A percentile compares a stretch with the other conserved stretches of the same genome.
Conservation (phyloP, 2,329 filamentous ascomycete genomes). For the Paramyrothecium roridum region DNA sequence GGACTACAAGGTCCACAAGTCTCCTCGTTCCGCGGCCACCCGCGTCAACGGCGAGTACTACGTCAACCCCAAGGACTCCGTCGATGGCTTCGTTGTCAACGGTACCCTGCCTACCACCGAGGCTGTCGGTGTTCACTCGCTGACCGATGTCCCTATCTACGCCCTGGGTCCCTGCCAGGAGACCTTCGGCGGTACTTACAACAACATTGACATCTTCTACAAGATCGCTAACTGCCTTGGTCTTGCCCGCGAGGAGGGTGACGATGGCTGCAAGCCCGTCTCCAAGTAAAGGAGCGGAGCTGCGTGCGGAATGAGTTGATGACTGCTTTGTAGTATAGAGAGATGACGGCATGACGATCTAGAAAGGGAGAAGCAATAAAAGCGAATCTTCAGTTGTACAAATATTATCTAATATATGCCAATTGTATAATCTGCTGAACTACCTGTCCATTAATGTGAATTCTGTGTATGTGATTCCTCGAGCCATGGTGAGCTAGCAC, state of each 20-base stretch:
- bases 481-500: too few species aligned
- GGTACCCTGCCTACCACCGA: constrained; percentile 63
- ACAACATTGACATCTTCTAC: constrained; percentile 72
- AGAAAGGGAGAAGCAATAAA: constrained; percentile 6
- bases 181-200: constrained; percentile 68
- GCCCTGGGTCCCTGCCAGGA: constrained; percentile 77
- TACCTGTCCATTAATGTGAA: too few species aligned
- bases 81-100: constrained; percentile 69
- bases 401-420: not conserved
- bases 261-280: constrained; percentile 5
- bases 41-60: constrained; percentile 56
- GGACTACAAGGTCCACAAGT: constrained; percentile 69
- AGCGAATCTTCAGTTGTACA: not conserved
- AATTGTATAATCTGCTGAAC: too few species aligned
- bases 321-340: not conserved
- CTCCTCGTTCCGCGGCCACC: constrained; percentile 59
- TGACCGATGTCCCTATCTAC: constrained; percentile 77
- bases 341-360: constrained; percentile 11
- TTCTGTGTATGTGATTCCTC: too few species aligned
- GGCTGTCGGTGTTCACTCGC: constrained; percentile 68
- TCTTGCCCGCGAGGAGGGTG: constrained; percentile 30
- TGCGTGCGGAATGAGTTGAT: not conserved
- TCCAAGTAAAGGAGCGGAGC: not conserved
- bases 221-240: constrained; percentile 69
- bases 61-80: constrained; percentile 64